Evolutionary conservation across 2,329 filamentous ascomycete species (phyloP).

Genomic region (Colletotrichum nymphaeae): DNA sequence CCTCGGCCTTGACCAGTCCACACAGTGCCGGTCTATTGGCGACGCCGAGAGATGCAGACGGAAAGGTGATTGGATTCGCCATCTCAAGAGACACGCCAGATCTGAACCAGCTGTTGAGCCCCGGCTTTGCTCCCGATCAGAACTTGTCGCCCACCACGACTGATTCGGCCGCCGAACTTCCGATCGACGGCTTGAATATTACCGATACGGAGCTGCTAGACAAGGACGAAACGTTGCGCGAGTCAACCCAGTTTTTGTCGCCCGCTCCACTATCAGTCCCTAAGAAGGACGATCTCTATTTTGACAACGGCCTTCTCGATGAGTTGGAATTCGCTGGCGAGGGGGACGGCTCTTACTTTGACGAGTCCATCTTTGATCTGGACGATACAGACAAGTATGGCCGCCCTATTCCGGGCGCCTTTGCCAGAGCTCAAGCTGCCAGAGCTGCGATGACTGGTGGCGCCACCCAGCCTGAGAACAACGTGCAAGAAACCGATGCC

Average conservation of each 20-base stretch:
- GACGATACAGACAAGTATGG: conserved; percentile 73
- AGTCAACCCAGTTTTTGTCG: conserved; percentile 38
- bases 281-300: conserved; percentile 72
- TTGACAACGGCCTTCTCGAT: conserved; percentile 69
- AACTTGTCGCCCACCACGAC: conserved; percentile 26
- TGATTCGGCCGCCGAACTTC: conserved; percentile 50
- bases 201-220: conserved; percentile 29
- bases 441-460: conserved; percentile 43
- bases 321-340: conserved; percentile 60
- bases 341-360: conserved; percentile 69
- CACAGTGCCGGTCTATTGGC: conserved; percentile 55
- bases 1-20: conserved; percentile 63
- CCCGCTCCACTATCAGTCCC: conserved; percentile 1
- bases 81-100: conserved; percentile 59
- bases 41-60: conserved; percentile 67
- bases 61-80: conserved; percentile 68
- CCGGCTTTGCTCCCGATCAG: conserved; percentile 21
- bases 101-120: conserved; percentile 27
- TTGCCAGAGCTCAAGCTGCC: conserved; percentile 63
- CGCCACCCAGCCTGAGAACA: conserved; percentile 38
- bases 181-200: conserved; percentile 52
- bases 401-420: conserved; percentile 68
- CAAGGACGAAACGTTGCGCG: conserved; percentile 31
- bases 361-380: conserved; percentile 80
- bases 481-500: conserved; percentile 58